Base-by-base conservation (phyloP, 2,329 filamentous ascomycete species). In the Cordyceps militaris region DNA sequence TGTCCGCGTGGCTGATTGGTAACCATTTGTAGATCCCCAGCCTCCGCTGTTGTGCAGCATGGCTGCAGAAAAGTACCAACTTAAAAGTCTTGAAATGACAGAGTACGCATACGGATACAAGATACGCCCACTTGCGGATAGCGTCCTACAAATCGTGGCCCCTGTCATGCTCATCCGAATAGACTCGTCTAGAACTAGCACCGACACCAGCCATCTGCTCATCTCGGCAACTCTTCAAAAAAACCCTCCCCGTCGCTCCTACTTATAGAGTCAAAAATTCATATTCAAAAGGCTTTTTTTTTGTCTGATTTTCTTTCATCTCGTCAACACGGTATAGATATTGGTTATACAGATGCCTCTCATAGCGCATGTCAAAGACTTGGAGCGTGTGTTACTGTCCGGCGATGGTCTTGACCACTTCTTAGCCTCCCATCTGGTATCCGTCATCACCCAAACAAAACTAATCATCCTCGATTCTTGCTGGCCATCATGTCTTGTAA, bases 311-410 rank as follows among this genome's bases (percentile, higher is more conserved):
- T 38, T 23, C n/a, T 55, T 44, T 42, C 50, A 38, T 43, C 34
- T 42, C 26, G 26, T 4, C 44, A 42, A 48, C 34, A 42, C 26
- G 46, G 47, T 57, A 57, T 57, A 38, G 19, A 50, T 51, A 57
- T 57, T 51, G 26, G n/a, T 57, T 46, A 34, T 57, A 57, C 55
- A 57, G 36, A 51, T 57, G 46, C 55, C 44, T 57, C 40, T 44
- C 55, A 44, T 57, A 57, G 46, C 34, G 55, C 55, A 48, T 56
- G 43, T 30, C 19, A 38, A 40, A 48, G 43, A 38, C 32, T 56
- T 38, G 43, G 19, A 56, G 43, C 32, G 30, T 28, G 52, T 43
- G 23, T 26, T 40, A 19, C 19, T 46, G 52, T 47, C 23, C 23
- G 30, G 44, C 16, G 30, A 48, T 30, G 52, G 21, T 8, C 43